Evolutionary conservation across 2,329 filamentous ascomycete species (phyloP).

Genomic region (Fonsecaea monophora): DNA sequence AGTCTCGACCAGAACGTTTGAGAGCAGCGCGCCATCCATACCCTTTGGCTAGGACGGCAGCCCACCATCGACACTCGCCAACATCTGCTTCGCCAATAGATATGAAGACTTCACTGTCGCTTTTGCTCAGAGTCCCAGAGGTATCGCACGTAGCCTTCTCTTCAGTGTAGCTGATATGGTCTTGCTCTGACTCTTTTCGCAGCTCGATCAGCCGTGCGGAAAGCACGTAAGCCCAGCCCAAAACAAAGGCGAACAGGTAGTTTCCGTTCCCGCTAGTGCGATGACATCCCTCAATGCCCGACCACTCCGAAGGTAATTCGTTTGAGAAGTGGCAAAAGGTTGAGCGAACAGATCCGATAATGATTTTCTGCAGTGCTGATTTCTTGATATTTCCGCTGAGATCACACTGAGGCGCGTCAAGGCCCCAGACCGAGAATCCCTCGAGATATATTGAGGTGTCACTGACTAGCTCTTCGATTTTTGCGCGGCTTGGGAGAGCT

Average conservation of each 20-base stretch:
- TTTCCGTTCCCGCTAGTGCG: neutral
- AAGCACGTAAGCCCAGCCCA: slow-evolving; percentile 14
- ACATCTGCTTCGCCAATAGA: neutral
- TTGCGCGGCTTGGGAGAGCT: too few relatives aligned
- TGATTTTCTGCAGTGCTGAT: too few relatives aligned
- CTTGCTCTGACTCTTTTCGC: neutral
- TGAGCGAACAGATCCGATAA: too few relatives aligned
- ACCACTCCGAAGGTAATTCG: too few relatives aligned
- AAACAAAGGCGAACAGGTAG: neutral
- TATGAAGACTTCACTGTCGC: neutral
- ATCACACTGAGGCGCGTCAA: too few relatives aligned
- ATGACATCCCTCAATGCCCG: too few relatives aligned
- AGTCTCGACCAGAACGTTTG: slow-evolving; percentile 9
- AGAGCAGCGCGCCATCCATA: slow-evolving; percentile 9
- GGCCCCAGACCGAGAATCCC: too few relatives aligned
- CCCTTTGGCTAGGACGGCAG: slow-evolving; percentile 7
- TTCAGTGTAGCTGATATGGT: slow-evolving; percentile 9
- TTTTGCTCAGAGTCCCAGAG: neutral
- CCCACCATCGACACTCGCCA: slow-evolving; percentile 9
- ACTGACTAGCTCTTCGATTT: too few relatives aligned
- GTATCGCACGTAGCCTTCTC: slow-evolving; percentile 1
- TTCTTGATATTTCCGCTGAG: too few relatives aligned
- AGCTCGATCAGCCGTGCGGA: slow-evolving; percentile 9
- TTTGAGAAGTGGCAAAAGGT: too few relatives aligned
- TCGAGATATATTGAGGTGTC: too few relatives aligned